Conservation (phyloP, 139 green algal genomes). For the Coccomyxa sp. region DNA sequence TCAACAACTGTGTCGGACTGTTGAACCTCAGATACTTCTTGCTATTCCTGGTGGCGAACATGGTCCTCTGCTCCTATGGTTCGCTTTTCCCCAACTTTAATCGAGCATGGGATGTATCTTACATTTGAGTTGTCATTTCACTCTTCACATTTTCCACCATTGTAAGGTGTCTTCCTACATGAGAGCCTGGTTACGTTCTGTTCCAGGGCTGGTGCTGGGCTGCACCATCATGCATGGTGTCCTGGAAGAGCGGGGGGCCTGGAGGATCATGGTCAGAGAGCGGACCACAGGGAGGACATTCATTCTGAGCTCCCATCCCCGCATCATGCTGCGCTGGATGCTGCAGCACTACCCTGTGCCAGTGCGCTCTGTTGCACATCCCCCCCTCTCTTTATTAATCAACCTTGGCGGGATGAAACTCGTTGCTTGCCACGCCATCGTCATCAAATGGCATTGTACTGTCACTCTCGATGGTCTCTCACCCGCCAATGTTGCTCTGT, state of each 20-base stretch:
- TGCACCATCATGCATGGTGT: neutral
- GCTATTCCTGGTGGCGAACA: slow-evolving; percentile 47
- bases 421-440: too few relatives aligned
- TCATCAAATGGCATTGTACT: too few relatives aligned
- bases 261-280: neutral
- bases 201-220: neutral
- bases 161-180: neutral
- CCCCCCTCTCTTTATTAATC: too few relatives aligned
- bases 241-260: neutral
- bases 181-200: neutral
- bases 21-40: slow-evolving; percentile 61
- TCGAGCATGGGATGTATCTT: neutral
- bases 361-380: neutral
- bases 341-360: neutral
- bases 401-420: too few relatives aligned
- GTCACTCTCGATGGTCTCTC: too few relatives aligned
- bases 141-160: neutral
- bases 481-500: too few relatives aligned
- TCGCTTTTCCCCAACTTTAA: neutral
- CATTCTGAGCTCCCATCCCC: neutral
- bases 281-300: neutral
- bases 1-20: slow-evolving; percentile 73
- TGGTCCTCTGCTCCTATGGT: slow-evolving; percentile 49
- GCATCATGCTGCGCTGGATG: neutral
- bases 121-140: neutral